Conservation (phyloP, 108 stramenopile genomes). For the Thalassiosira profunda region DNA sequence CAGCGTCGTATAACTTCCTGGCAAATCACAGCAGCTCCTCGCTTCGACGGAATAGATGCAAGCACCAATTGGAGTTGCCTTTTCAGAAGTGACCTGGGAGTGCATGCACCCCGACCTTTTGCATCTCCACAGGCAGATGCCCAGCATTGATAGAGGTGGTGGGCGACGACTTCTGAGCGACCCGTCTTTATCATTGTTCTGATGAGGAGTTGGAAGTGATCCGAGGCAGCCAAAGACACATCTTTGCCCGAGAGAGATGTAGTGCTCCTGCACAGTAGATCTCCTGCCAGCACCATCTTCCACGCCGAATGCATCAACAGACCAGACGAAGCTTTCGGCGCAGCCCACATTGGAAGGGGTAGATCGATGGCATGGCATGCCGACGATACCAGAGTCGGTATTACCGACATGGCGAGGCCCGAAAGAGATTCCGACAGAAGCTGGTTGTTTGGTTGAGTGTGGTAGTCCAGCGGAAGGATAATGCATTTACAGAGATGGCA, state of each 20-base stretch:
- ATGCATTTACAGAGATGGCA: constrained; percentile 9
- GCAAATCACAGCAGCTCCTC: constrained; percentile 25
- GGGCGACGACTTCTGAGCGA: constrained; percentile 8
- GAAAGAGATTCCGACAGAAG: no score
- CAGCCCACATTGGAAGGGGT: constrained; percentile 42
- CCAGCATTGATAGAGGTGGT: constrained; percentile 19
- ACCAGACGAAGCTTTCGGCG: constrained; percentile 10
- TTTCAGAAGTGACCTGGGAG: constrained; percentile 30
- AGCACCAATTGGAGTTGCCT: constrained; percentile 22
- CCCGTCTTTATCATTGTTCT: constrained; percentile 20
- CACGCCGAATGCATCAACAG: constrained; percentile 29
- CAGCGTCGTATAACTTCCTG: constrained; percentile 13
- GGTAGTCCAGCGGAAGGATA: constrained; percentile 41
- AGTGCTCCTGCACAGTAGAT: background rate
- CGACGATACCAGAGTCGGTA: constrained; percentile 39
- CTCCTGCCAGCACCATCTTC: constrained; percentile 15
- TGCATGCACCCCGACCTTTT: no score
- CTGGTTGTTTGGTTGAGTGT: background rate
- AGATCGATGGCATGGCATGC: constrained; percentile 41
- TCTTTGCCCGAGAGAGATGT: background rate
- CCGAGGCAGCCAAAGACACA: background rate
- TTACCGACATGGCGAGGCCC: constrained; percentile 14
- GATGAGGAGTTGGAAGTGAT: constrained; percentile 20
- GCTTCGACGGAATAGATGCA: constrained; percentile 31
- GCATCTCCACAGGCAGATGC: background rate